Evolutionary conservation across 2,329 filamentous ascomycete species (phyloP).

Genomic region (Exophiala sideris): DNA sequence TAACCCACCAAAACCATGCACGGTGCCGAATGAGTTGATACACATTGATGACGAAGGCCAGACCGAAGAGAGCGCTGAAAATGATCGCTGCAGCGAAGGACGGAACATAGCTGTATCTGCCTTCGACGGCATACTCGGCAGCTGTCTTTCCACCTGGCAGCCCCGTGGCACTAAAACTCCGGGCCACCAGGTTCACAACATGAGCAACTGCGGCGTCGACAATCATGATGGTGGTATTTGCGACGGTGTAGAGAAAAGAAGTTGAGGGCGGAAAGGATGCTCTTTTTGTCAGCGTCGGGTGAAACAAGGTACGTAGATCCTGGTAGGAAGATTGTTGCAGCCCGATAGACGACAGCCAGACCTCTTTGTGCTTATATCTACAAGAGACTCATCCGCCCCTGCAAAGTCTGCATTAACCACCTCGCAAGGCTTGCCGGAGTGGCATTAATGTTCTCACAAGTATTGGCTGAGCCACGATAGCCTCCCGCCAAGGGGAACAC

Average conservation of each 20-base stretch:
- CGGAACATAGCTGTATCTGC: conserved; percentile 36
- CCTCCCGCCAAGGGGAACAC: too few relatives aligned
- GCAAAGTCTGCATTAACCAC: too few relatives aligned
- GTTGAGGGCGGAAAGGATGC: background rate
- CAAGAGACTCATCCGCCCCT: too few relatives aligned
- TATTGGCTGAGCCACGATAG: too few relatives aligned
- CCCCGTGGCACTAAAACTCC: background rate
- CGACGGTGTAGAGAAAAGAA: background rate
- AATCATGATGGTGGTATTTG: background rate
- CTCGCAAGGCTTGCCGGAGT: too few relatives aligned
- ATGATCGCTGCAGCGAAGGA: conserved; percentile 37
- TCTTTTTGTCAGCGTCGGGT: too few relatives aligned
- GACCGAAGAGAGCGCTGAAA: conserved; percentile 36
- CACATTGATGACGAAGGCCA: conserved; percentile 26
- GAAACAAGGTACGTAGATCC: too few relatives aligned
- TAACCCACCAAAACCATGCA: conserved; percentile 44
- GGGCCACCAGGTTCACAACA: conserved; percentile 2
- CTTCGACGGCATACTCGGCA: conserved; percentile 12
- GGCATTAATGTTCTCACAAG: too few relatives aligned
- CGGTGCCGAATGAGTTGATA: conserved; percentile 35
- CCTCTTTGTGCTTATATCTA: too few relatives aligned
- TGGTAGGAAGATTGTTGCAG: too few relatives aligned
- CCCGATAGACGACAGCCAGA: too few relatives aligned
- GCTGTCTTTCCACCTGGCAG: conserved; percentile 13
- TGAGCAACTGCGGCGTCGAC: background rate